Evolutionary conservation across 1,284 basidiomycete genomes (phyloP).

Genomic region (Cryptococcus sp.): DNA sequence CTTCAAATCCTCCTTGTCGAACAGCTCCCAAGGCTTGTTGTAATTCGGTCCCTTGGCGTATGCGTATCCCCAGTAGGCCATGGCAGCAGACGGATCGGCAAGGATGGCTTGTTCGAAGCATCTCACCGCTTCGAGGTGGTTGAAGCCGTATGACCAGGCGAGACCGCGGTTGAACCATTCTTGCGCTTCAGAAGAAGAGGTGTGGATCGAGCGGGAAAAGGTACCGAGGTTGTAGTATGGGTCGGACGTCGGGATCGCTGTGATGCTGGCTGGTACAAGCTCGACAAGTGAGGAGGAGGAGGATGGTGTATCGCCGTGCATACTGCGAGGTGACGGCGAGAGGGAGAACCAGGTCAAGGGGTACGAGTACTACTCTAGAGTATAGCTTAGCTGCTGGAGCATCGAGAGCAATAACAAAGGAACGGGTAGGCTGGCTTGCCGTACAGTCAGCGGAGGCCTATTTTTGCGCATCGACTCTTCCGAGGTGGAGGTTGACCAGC

Average conservation of each 20-base stretch:
- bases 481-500: too few species aligned
- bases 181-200: slow-evolving; percentile 23
- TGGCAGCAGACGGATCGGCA: slow-evolving; percentile 25
- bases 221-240: slow-evolving; percentile 22
- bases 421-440: too few species aligned
- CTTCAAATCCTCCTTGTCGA: slow-evolving; percentile 15
- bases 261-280: neutral
- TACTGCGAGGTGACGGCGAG: too few species aligned
- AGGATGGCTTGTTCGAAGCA: slow-evolving; percentile 31
- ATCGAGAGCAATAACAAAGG: too few species aligned
- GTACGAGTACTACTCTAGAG: too few species aligned
- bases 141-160: slow-evolving; percentile 37
- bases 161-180: slow-evolving; percentile 41
- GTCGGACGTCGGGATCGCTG: slow-evolving; percentile 2
- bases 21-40: slow-evolving; percentile 35
- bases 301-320: too few species aligned
- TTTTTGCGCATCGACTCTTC: too few species aligned
- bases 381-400: too few species aligned
- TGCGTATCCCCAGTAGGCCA: slow-evolving; percentile 39
- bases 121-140: slow-evolving; percentile 32
- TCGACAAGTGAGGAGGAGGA: neutral
- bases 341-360: too few species aligned
- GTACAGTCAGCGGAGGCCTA: too few species aligned
- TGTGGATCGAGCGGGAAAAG: slow-evolving; percentile 15
- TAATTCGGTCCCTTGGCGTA: slow-evolving; percentile 40